Evolutionary conservation across 352 stramenopile genomes (phyloP).

Genomic region (Halophytophthora batemanensis): DNA sequence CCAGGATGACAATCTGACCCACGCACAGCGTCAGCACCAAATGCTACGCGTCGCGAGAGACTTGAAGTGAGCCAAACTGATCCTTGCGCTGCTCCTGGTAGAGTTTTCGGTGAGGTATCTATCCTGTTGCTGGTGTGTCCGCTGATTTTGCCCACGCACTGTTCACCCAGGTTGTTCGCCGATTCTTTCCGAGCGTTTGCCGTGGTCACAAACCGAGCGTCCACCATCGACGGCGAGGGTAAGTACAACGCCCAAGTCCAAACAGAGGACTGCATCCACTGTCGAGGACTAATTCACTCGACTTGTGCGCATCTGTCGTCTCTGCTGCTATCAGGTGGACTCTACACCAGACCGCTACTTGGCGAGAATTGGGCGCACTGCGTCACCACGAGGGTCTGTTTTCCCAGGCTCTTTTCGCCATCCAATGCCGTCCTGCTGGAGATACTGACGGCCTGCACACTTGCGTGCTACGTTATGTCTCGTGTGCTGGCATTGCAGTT

Average conservation of each 20-base stretch:
- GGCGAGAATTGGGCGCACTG: constrained; percentile 71
- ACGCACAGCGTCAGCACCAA: constrained; percentile 41
- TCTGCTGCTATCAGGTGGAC: constrained; percentile 21
- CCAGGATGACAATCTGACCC: constrained; percentile 35
- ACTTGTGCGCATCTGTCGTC: constrained; percentile 4
- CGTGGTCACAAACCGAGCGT: constrained; percentile 63
- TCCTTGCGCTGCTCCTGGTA: neutral
- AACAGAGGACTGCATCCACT: too few species aligned
- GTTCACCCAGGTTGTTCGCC: constrained; percentile 40
- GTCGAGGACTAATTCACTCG: neutral
- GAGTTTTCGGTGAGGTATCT: neutral
- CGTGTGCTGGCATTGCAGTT: too few species aligned
- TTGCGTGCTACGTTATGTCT: too few species aligned
- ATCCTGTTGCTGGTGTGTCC: neutral
- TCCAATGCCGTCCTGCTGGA: constrained; percentile 3
- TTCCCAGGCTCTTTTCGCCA: neutral
- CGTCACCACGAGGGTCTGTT: constrained; percentile 56
- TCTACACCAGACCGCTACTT: constrained; percentile 63
- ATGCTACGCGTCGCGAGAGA: constrained; percentile 49
- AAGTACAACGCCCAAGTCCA: neutral
- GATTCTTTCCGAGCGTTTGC: constrained; percentile 66
- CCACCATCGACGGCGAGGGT: constrained; percentile 35
- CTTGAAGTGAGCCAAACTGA: constrained; percentile 34
- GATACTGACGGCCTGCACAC: constrained; percentile 5
- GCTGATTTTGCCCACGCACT: neutral